A percentile compares a stretch with the other conserved stretches of the same genome.
These are phyloP conservation scores for Syzygium jambos DNA, from an alignment of 345 rosid genomes.

Conservation along the genomic window DNA sequence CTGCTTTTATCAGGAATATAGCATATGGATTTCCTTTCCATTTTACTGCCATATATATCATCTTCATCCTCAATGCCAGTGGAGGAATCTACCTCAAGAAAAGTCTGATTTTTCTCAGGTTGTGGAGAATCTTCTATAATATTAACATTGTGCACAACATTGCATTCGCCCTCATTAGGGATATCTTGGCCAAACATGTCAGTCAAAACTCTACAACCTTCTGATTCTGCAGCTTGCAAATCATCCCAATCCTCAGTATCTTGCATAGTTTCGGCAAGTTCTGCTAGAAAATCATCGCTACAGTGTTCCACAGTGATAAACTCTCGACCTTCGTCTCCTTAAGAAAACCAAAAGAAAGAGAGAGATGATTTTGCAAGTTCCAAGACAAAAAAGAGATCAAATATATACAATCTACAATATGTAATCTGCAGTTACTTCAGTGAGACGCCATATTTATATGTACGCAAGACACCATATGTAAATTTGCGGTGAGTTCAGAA, in stretches of 20 bases:
- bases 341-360: too few relatives aligned
- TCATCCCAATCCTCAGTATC: constrained; percentile 93
- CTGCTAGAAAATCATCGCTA: constrained; percentile 79
- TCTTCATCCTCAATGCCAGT: too few relatives aligned
- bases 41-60: too few relatives aligned
- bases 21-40: too few relatives aligned
- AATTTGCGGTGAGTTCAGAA: neutral
- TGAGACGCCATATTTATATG: neutral
- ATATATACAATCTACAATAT: neutral
- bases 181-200: constrained; percentile 35
- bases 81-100: too few relatives aligned
- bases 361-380: neutral
- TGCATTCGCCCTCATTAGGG: constrained; percentile 1
- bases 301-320: constrained; percentile 74
- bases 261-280: constrained; percentile 67
- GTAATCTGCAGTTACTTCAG: neutral
- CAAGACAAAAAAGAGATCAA: neutral
- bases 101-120: constrained; percentile 4
- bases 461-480: neutral
- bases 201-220: constrained; percentile 64
- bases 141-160: constrained; percentile 16
- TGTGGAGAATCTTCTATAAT: constrained; percentile 48
- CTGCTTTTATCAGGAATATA: too few relatives aligned
- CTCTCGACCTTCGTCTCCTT: constrained; percentile 81
- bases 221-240: constrained; percentile 52